Base-by-base conservation (phyloP, 805 yeast genomes). In the Kurtzmaniella fragi region DNA sequence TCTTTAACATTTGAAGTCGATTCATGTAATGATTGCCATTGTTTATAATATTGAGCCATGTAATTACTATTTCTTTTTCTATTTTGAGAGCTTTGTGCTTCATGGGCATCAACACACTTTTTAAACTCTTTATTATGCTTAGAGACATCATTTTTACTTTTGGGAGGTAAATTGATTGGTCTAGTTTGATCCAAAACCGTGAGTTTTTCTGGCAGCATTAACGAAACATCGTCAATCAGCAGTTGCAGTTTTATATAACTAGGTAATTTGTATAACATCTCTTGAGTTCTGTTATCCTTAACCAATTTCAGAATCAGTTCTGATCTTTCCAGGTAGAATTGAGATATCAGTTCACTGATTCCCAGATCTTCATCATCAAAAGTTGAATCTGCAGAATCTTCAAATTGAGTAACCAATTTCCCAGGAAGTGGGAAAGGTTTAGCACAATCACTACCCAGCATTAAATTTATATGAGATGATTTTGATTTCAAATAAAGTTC, bases 81-180 rank as follows among this genome's bases (percentile, higher is more conserved):
- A 30, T 7, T 53, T 59, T 31, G 46, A 14, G 67, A 61, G 14
- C 56, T 41, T 29, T 51, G 54, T 11, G 63, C 38, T 31, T 69
- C 70, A 32, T 64, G 64, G 46, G 58, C 69, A 13, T 66, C 55
- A 35, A 77, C 65, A 20, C 27, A 70, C 46, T 58, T 63, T 65
- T 34, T 70, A 40, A 81, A 71, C 50, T 81, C 80, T 35, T 61
- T 65, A 47, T 78, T 80, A 50, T 82, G 90, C 41, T 67, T 67
- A 27, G 62, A 54, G 31, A 70, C 70, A 50, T 82, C 90, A 10
- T 52, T 54, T 3, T 61, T 51, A 30, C 67, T 63, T 53, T 82
- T 82, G 5, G 88, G 88, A 5, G 90, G 90, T 33, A 81, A 56
- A 75, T 86, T 79, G 36, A 78, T 72, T 3, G 90, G 90, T 47